Conservation (phyloP, 371 early-diverging fungal species). For the Rhizopus sp. region DNA sequence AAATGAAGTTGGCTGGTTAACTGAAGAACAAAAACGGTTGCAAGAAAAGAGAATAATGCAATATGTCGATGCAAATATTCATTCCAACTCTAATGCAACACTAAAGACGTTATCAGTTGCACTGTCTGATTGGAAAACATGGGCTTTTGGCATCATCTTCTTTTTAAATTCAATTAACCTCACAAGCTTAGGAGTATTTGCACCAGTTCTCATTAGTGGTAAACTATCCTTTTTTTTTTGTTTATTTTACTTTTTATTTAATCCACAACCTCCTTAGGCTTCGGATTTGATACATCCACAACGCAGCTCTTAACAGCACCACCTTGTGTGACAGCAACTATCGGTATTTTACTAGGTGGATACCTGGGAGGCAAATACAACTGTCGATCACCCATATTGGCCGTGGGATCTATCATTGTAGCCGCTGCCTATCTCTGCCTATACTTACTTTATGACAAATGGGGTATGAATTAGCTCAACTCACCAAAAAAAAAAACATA, state of each 20-base stretch:
- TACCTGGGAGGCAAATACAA: slow-evolving; percentile 27
- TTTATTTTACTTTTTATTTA: slow-evolving; percentile 62
- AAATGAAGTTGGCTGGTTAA: slow-evolving; percentile 32
- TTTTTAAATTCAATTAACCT: slow-evolving; percentile 25
- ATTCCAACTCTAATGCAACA: slow-evolving; percentile 43
- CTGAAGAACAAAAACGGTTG: slow-evolving; percentile 29
- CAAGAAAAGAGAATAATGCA: slow-evolving; percentile 24
- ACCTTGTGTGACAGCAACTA: slow-evolving; percentile 22
- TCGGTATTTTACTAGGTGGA: slow-evolving; percentile 29
- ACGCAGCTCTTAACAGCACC: slow-evolving; percentile 39
- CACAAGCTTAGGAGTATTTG: slow-evolving; percentile 26
- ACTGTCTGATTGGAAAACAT: slow-evolving; percentile 39
- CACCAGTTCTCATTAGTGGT: slow-evolving; percentile 32
- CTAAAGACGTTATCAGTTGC: slow-evolving; percentile 51
- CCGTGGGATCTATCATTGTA: slow-evolving; percentile 24
- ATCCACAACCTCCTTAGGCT: slow-evolving; percentile 56
- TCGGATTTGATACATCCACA: slow-evolving; percentile 26
- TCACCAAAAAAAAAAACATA: too few relatives aligned
- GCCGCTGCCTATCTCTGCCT: slow-evolving; percentile 26
- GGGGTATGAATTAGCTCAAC: slow-evolving; percentile 18
- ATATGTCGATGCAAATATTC: background rate
- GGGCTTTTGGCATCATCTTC: slow-evolving; percentile 24
- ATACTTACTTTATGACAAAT: slow-evolving; percentile 18
- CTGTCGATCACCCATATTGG: slow-evolving; percentile 22
- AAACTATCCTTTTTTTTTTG: slow-evolving; percentile 32